A percentile compares a stretch with the other conserved stretches of the same genome.
phyloP scores from a whole-genome alignment of 345 rosid species.

The Combretum micranthum region DNA sequence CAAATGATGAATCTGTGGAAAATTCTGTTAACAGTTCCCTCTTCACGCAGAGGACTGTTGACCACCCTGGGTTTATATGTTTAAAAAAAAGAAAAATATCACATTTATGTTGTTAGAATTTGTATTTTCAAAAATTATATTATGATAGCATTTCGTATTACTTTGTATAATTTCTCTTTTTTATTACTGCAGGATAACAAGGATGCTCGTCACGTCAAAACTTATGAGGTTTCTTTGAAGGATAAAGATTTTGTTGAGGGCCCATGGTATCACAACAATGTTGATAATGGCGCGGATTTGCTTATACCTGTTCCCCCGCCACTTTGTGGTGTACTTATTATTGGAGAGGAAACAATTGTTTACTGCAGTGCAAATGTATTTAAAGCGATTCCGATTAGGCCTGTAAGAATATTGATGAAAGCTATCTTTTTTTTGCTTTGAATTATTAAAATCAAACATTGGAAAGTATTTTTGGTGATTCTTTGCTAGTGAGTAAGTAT shows the following conservation, averaged over 20 bases:
- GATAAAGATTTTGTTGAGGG: slow-evolving; percentile 97
- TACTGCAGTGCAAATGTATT: slow-evolving; percentile 85
- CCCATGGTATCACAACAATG: slow-evolving; percentile 93
- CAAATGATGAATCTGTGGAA: too few relatives aligned
- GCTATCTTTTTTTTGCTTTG: background rate
- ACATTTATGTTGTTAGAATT: too few relatives aligned
- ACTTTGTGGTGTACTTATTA: slow-evolving; percentile 93
- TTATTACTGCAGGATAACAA: slow-evolving; percentile 61
- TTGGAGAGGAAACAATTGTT: slow-evolving; percentile 89
- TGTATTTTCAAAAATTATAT: too few relatives aligned
- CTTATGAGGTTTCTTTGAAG: slow-evolving; percentile 86
- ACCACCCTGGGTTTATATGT: too few relatives aligned
- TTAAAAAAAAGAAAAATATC: too few relatives aligned
- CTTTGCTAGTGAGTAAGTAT: background rate
- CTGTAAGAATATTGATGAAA: slow-evolving; percentile 36
- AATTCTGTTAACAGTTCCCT: too few relatives aligned
- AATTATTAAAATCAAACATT: background rate
- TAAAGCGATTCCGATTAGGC: slow-evolving; percentile 73
- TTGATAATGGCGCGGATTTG: slow-evolving; percentile 86
- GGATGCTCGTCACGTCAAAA: slow-evolving; percentile 95
- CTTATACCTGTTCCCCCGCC: slow-evolving; percentile 98
- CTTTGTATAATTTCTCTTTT: background rate
- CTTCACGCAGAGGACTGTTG: too few relatives aligned
- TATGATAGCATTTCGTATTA: background rate
- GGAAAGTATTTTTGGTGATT: background rate